Conservation (phyloP, 176 grass and related monocot genomes). For the Ensete glaucum region DNA sequence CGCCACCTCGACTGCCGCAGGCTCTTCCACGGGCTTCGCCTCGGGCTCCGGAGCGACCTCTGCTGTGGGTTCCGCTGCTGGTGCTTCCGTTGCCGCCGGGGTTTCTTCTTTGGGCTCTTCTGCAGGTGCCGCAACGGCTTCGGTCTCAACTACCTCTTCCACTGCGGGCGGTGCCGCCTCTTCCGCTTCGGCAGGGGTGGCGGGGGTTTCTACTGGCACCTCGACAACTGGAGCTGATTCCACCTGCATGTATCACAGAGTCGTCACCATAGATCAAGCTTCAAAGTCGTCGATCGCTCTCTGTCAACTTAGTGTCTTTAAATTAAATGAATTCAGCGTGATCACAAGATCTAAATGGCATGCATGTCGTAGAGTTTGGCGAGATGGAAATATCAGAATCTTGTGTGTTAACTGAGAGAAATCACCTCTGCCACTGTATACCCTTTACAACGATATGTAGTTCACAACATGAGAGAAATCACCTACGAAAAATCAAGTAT, state of each 20-base stretch:
- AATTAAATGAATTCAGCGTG: no score
- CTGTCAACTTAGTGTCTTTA: no score
- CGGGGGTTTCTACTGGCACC: background rate
- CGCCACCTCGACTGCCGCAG: background rate
- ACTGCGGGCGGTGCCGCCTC: background rate
- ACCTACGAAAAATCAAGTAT: no score
- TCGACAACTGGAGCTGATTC: background rate
- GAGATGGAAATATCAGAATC: no score
- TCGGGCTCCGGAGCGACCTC: background rate
- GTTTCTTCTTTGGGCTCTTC: background rate
- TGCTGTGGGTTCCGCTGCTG: background rate
- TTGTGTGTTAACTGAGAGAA: no score
- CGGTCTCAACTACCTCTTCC: background rate
- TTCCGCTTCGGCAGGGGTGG: background rate
- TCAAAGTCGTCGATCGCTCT: no score
- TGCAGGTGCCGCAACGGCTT: background rate
- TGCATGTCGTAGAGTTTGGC: no score
- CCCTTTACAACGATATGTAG: no score
- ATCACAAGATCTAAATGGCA: no score
- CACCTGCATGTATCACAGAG: background rate
- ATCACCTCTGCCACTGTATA: no score
- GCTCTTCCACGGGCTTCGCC: background rate
- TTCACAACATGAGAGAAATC: no score
- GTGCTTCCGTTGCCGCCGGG: background rate
- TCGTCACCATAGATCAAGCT: no score